These are phyloP conservation scores for Curvularia verruculosa DNA, from an alignment of 2,329 filamentous ascomycete species.

Conservation along the genomic window DNA sequence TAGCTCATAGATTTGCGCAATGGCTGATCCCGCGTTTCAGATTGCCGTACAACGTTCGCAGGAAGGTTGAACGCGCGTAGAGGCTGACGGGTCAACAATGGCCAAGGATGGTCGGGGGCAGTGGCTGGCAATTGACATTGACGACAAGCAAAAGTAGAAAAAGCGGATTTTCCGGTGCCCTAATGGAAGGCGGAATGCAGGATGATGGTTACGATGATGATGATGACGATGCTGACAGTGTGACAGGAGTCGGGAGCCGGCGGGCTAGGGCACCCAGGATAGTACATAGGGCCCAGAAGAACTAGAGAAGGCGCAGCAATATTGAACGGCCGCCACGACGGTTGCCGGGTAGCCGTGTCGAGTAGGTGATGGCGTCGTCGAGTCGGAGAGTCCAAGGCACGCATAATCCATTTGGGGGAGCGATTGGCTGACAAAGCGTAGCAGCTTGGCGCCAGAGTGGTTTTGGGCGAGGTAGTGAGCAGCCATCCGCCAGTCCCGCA, in stretches of 20 bases:
- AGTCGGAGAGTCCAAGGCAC: constrained; percentile 1
- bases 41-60: constrained; percentile 11
- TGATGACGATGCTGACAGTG: background rate
- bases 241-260: background rate
- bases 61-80: constrained; percentile 11
- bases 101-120: too few relatives aligned
- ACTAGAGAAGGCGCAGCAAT: background rate
- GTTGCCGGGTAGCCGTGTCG: background rate
- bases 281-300: too few relatives aligned
- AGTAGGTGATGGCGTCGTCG: constrained; percentile 9
- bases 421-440: constrained; percentile 11
- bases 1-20: constrained; percentile 3
- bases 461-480: background rate
- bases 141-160: background rate
- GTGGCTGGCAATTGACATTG: too few relatives aligned
- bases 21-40: constrained; percentile 13
- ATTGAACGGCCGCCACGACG: background rate
- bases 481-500: constrained; percentile 14
- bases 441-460: constrained; percentile 4
- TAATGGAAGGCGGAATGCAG: background rate
- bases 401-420: background rate
- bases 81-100: background rate
- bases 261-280: background rate
- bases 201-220: background rate
- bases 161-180: background rate